A percentile compares a stretch with the other conserved stretches of the same genome.
These are phyloP conservation scores for Acanthamoeba quina DNA, from an alignment of 208 protist genomes.

Conservation along the genomic window DNA sequence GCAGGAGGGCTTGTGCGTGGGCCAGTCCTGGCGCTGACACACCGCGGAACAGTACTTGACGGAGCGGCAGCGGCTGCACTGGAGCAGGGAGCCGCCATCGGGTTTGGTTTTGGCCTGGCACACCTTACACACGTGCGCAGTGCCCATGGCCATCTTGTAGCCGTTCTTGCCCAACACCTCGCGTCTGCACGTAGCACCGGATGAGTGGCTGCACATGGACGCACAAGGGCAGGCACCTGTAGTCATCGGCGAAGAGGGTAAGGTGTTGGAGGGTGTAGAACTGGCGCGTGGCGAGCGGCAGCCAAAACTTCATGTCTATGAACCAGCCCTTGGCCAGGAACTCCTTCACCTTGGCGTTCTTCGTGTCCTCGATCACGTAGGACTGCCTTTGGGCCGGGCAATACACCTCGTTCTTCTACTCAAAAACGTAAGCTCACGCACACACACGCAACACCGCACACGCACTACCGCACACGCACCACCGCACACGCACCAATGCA, in stretches of 20 bases:
- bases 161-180: background rate
- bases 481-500: too few species aligned
- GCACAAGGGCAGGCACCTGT: background rate
- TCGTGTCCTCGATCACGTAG: background rate
- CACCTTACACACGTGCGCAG: too few species aligned
- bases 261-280: constrained; percentile 2
- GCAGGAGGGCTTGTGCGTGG: background rate
- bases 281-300: background rate
- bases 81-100: background rate
- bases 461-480: too few species aligned
- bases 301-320: background rate
- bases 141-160: background rate
- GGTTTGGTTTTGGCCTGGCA: background rate
- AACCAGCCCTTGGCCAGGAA: background rate
- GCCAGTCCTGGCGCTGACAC: constrained; percentile 7
- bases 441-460: too few species aligned
- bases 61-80: constrained; percentile 5
- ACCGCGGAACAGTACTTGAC: background rate
- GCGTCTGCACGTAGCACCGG: background rate
- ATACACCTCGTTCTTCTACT: background rate
- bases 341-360: background rate
- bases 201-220: too few species aligned
- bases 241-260: constrained; percentile 1
- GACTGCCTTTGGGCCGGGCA: background rate
- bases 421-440: background rate